A percentile compares a stretch with the other conserved stretches of the same genome.
Conservation (phyloP, 2,329 filamentous ascomycete species). For the Colletotrichum tropicicola region DNA sequence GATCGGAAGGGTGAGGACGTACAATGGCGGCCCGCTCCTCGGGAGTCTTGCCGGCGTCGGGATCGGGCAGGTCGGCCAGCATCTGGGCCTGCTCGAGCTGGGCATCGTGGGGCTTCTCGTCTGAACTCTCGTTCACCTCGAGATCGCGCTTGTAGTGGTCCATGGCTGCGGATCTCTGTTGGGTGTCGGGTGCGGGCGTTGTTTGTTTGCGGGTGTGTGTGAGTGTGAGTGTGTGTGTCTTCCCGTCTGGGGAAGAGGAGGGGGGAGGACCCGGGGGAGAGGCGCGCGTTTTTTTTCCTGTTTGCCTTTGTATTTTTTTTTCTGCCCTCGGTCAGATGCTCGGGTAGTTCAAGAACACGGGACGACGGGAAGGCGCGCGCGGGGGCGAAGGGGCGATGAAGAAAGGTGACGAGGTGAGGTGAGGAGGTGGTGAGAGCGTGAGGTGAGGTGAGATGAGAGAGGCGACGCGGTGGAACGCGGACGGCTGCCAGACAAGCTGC, state of each 20-base stretch:
- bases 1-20: constrained; percentile 37
- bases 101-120: constrained; percentile 22
- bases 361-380: background rate
- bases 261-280: background rate
- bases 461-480: constrained; percentile 14
- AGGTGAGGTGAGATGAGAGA: background rate
- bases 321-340: constrained; percentile 1
- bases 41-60: constrained; percentile 70
- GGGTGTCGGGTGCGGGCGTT: background rate
- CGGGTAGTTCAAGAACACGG: constrained; percentile 8
- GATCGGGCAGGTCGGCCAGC: constrained; percentile 43
- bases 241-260: background rate
- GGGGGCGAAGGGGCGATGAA: background rate
- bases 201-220: no score
- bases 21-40: constrained; percentile 71
- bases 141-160: constrained; percentile 23
- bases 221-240: no score
- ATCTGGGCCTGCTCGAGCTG: constrained; percentile 39
- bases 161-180: constrained; percentile 18
- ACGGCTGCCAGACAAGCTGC: background rate
- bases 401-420: background rate
- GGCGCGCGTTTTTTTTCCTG: background rate
- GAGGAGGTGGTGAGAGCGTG: background rate
- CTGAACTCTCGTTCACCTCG: constrained; percentile 25
- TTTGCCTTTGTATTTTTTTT: background rate